Base-by-base conservation (phyloP, 2,329 filamentous ascomycete species). In the Phyllosticta paracitricarpa region DNA sequence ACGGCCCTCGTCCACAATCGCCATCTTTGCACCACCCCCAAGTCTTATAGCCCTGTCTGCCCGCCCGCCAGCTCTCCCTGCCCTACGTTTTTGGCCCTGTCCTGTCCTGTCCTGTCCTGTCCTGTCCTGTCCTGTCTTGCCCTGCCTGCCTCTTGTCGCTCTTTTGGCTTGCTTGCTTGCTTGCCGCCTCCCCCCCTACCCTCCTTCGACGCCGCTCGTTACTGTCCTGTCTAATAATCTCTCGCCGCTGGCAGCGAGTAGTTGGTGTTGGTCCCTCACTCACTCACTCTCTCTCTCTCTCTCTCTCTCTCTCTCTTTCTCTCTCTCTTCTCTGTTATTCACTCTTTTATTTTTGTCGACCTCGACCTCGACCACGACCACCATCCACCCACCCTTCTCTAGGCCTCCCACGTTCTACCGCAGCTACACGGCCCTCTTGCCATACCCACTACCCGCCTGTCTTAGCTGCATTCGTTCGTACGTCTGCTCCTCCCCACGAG, bases 401-500 rank as follows among this genome's bases (percentile, higher is more conserved):
- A 48, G 40, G 40, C 40, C 40, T 48, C 40, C 40, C 17, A 48
- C 55, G 56, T 58, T 35, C 57, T 58, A 58, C 56, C 22, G 56
- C 57, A 59, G 51, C 51, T 22, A 40, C 12, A 54, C 52, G 22
- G 25, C 22, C 52, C 22, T 12, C 52, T 19, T 24, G 52, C 52
- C 14, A 88, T 91, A 81, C 77, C 93, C 5, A 78, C 89, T 64
- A 52, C 40, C 40, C 56, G 48, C 24, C 24, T 25, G 22, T 48
- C 58, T 59, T 59, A 53, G 90, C 91, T 40, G 89, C 90, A 66
- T 96, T 94, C 75, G 90, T 96, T 94, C 75, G 90, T 93, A 82
- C 67, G 82, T 64, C 40, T 26, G 2, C 26, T 54, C 22, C 54
- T 58, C 57, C 28, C 28, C 52, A 55, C 54, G 6, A 48, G 53